Evolutionary conservation across 352 stramenopile species (phyloP).

Genomic region (Plasmopara halstedii): DNA sequence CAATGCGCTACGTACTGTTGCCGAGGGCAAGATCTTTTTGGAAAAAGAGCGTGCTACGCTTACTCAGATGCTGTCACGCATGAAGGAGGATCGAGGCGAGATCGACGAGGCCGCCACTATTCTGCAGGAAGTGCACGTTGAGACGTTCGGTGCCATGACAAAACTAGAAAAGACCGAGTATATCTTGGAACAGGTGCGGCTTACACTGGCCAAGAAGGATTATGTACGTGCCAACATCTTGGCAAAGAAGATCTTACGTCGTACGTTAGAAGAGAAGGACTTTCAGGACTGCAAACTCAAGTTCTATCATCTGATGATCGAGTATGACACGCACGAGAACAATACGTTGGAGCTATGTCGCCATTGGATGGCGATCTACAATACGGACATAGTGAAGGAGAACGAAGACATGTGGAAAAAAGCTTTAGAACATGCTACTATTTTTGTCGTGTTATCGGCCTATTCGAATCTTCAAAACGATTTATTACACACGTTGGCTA

Average conservation of each 20-base stretch:
- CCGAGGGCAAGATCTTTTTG: conserved; percentile 97
- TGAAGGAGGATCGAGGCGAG: conserved; percentile 91
- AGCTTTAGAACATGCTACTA: conserved; percentile 62
- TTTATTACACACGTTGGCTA: conserved; percentile 55
- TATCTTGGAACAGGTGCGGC: conserved; percentile 96
- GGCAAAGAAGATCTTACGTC: conserved; percentile 94
- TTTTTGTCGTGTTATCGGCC: conserved; percentile 71
- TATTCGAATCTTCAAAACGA: conserved; percentile 78
- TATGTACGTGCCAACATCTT: conserved; percentile 95
- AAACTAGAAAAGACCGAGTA: conserved; percentile 99
- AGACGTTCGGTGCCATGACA: conserved; percentile 98
- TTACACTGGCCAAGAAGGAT: conserved; percentile 96
- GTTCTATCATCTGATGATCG: conserved; percentile 94
- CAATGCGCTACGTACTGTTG: conserved; percentile 89
- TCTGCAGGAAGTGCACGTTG: conserved; percentile 96
- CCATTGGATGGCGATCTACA: conserved; percentile 81
- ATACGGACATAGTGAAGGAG: conserved; percentile 61
- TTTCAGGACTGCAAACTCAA: conserved; percentile 96
- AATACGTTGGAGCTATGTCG: conserved; percentile 92
- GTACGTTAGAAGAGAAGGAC: conserved; percentile 89
- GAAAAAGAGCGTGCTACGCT: conserved; percentile 94
- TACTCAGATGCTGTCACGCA: conserved; percentile 87
- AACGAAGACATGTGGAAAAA: conserved; percentile 65
- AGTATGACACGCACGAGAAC: conserved; percentile 95
- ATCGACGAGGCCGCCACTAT: conserved; percentile 91